Percentiles rank a stretch among this genome's conserved stretches.
phyloP scores from a whole-genome alignment of 2,329 filamentous ascomycete species.

The Lizonia empirigonia region DNA sequence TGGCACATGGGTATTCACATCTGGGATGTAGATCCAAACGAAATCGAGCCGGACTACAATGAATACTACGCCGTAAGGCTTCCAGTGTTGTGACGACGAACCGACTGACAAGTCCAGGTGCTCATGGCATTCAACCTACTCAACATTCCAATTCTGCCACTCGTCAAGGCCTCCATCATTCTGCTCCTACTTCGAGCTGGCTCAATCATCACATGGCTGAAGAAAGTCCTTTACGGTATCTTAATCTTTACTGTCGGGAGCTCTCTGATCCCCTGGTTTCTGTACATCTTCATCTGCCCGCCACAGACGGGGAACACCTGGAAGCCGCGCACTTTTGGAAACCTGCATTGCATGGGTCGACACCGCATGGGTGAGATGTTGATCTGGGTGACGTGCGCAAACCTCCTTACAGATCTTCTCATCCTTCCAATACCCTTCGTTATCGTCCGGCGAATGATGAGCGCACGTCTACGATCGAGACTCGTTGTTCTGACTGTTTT shows the following conservation, averaged over 20 bases:
- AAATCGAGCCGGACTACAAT: constrained; percentile 46
- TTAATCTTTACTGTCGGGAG: constrained; percentile 45
- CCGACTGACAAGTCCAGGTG: constrained; percentile 30
- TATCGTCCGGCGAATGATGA: constrained; percentile 50
- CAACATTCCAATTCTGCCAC: constrained; percentile 49
- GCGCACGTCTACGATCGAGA: constrained; percentile 45
- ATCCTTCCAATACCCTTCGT: constrained; percentile 51
- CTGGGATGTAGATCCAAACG: constrained; percentile 42
- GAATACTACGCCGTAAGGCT: constrained; percentile 42
- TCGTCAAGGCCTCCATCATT: constrained; percentile 51
- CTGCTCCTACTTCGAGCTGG: constrained; percentile 48
- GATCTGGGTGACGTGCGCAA: constrained; percentile 51
- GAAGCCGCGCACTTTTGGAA: constrained; percentile 47
- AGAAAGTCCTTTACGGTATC: constrained; percentile 46
- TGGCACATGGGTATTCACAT: constrained; percentile 48
- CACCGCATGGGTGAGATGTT: constrained; percentile 47
- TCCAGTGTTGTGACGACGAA: neutral
- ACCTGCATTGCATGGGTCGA: constrained; percentile 47
- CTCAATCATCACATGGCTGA: constrained; percentile 48
- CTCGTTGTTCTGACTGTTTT: constrained; percentile 49
- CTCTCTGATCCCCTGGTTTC: constrained; percentile 45
- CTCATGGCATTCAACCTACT: constrained; percentile 48
- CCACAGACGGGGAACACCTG: constrained; percentile 49
- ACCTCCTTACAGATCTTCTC: constrained; percentile 49
- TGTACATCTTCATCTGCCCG: constrained; percentile 50